Percentiles rank a stretch among this genome's conserved stretches.
Conservation (phyloP, 2,329 filamentous ascomycete genomes). For the Verruconis gallopava region DNA sequence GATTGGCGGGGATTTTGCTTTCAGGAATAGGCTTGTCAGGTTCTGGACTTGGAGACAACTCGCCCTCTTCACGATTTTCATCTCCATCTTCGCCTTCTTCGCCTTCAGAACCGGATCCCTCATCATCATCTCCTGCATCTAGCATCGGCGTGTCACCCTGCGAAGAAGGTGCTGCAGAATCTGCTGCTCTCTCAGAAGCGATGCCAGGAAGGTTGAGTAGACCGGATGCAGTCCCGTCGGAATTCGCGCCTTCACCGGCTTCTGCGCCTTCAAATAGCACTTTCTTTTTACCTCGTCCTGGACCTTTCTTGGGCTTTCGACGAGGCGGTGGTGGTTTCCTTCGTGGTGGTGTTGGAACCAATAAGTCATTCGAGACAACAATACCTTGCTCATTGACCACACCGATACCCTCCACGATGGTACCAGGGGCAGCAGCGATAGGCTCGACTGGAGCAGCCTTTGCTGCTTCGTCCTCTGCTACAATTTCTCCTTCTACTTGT, state of each 20-base stretch:
- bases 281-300: conserved; percentile 69
- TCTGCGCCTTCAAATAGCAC: conserved; percentile 41
- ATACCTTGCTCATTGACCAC: conserved; percentile 49
- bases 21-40: conserved; percentile 13
- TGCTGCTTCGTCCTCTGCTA: conserved; percentile 36
- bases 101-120: conserved; percentile 37
- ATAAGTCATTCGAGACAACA: conserved; percentile 37
- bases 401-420: conserved; percentile 45
- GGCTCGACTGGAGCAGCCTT: conserved; percentile 23
- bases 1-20: no score
- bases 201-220: conserved; percentile 15
- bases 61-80: conserved; percentile 29
- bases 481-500: conserved; percentile 67
- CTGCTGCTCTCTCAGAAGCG: conserved; percentile 21
- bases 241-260: conserved; percentile 27
- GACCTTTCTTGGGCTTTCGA: conserved; percentile 62
- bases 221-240: conserved; percentile 10
- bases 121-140: conserved; percentile 32
- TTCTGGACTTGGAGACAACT: conserved; percentile 32
- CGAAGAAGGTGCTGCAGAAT: conserved; percentile 23
- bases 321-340: conserved; percentile 64
- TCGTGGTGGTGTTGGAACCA: conserved; percentile 34
- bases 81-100: conserved; percentile 36
- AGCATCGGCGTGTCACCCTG: conserved; percentile 27
- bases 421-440: conserved; percentile 42